Percentiles rank a stretch among this genome's conserved stretches.
Evolutionary conservation across 1,139 yeast species (phyloP).

Genomic region (Pichia sp.): DNA sequence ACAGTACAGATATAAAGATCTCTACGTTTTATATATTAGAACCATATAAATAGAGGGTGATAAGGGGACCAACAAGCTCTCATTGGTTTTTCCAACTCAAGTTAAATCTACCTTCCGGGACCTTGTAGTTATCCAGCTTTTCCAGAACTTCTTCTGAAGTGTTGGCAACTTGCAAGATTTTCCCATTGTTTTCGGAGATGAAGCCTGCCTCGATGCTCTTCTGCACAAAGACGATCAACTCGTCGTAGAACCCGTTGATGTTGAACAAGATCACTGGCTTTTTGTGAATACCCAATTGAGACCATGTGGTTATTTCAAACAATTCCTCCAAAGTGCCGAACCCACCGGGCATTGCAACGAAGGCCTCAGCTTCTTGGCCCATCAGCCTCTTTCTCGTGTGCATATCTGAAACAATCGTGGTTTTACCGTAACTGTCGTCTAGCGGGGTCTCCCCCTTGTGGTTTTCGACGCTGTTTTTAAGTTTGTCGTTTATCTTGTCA

Average conservation of each 20-base stretch:
- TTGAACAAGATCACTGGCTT: constrained; percentile 78
- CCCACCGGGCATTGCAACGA: constrained; percentile 89
- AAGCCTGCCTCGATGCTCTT: constrained; percentile 61
- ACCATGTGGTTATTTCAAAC: constrained; percentile 89
- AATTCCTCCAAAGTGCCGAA: constrained; percentile 87
- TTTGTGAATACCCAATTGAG: constrained; percentile 78
- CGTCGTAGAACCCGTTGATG: constrained; percentile 75
- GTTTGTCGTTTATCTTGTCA: constrained; percentile 42
- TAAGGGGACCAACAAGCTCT: not conserved
- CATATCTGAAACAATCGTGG: constrained; percentile 83
- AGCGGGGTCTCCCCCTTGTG: constrained; percentile 62
- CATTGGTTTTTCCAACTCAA: constrained; percentile 58
- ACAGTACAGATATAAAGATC: not conserved
- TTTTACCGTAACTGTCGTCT: constrained; percentile 62
- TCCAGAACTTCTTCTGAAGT: constrained; percentile 64
- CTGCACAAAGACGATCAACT: constrained; percentile 54
- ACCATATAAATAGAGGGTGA: not conserved
- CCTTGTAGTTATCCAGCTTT: constrained; percentile 53
- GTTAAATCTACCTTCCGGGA: constrained; percentile 74
- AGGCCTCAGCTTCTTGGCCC: constrained; percentile 86
- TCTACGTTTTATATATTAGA: not conserved
- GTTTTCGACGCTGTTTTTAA: constrained; percentile 43
- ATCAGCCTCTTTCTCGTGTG: constrained; percentile 82
- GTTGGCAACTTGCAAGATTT: constrained; percentile 63
- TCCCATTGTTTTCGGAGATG: constrained; percentile 62